Percentiles rank a stretch among this genome's conserved stretches.
Evolutionary conservation across 2,329 filamentous ascomycete genomes (phyloP).

Genomic region (Ophiosphaerella korrae): DNA sequence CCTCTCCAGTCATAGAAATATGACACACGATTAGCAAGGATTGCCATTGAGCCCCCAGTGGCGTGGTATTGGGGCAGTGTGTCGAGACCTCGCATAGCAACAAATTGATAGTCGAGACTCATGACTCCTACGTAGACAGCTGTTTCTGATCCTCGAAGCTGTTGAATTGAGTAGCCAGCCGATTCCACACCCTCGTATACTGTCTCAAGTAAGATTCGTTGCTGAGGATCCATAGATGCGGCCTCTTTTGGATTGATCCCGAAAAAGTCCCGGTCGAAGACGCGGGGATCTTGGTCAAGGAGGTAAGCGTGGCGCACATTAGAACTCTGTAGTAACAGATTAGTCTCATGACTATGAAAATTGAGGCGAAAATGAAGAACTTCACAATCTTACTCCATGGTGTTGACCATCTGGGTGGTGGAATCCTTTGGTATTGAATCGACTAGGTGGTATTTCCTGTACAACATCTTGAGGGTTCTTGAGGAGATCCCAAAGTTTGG

Average conservation of each 20-base stretch:
- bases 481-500: no score
- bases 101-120: not conserved
- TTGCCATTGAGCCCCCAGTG: not conserved
- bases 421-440: no score
- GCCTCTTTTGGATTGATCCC: not conserved
- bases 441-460: no score
- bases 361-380: no score
- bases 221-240: not conserved
- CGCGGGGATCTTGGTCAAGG: not conserved
- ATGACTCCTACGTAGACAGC: not conserved
- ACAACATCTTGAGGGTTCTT: no score
- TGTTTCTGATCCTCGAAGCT: not conserved
- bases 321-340: no score
- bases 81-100: not conserved
- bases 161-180: not conserved
- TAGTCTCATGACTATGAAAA: no score
- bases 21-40: conserved; percentile 22
- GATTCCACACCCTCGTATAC: not conserved
- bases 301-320: no score
- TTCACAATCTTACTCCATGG: no score
- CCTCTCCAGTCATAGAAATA: conserved; percentile 28
- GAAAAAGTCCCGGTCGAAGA: not conserved
- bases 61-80: not conserved
- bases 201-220: not conserved
- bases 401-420: no score